Conservation (phyloP, 306 rosid species). For the Hylodesmum podocarpum region DNA sequence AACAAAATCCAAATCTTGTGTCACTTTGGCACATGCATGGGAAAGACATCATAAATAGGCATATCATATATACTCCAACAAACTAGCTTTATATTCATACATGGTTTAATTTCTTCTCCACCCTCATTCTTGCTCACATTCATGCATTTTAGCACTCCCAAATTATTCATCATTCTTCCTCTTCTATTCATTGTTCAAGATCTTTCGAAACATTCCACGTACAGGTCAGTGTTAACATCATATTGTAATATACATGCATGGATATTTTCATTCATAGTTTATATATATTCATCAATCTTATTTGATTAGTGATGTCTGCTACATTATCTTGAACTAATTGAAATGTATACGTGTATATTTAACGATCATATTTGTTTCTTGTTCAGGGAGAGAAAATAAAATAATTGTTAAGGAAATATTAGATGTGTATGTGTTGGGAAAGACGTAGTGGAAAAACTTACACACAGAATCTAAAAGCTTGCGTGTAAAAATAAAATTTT, state of each 20-base stretch:
- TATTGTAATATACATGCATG: not conserved
- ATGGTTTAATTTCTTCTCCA: not conserved
- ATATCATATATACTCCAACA: not conserved
- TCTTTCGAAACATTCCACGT: not conserved
- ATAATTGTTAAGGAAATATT: not conserved
- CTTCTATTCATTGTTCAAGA: not conserved
- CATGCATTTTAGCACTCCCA: not conserved
- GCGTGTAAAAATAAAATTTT: no score
- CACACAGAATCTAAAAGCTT: no score
- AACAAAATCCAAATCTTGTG: not conserved
- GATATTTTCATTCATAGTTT: not conserved
- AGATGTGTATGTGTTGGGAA: no score
- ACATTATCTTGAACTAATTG: not conserved
- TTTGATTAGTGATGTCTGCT: not conserved
- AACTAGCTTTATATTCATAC: not conserved
- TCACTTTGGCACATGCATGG: not conserved
- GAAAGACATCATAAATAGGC: not conserved
- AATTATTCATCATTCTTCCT: not conserved
- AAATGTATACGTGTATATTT: not conserved
- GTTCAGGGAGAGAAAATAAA: not conserved
- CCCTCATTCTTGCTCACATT: not conserved
- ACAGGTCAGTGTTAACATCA: not conserved
- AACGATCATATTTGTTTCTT: not conserved
- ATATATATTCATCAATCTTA: no score
- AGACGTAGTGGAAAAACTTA: no score